Conservation (phyloP, 2,329 filamentous ascomycete genomes). For the Aulographum hederae region DNA sequence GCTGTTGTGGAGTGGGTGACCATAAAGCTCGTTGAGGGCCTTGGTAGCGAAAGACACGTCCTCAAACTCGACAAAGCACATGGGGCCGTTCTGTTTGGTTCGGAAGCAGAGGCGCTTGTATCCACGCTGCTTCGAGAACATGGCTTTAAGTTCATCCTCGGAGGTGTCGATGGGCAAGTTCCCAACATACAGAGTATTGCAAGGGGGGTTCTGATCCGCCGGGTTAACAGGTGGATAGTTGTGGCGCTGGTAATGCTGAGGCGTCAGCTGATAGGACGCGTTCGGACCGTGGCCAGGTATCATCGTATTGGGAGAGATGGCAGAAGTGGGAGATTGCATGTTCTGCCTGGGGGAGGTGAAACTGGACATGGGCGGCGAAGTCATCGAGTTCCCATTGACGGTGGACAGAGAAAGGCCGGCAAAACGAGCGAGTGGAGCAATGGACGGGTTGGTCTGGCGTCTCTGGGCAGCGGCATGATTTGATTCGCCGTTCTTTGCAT, state of each 20-base stretch:
- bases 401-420: constrained; percentile 50
- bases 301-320: constrained; percentile 13
- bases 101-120: constrained; percentile 93
- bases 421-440: constrained; percentile 39
- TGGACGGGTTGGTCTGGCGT: constrained; percentile 52
- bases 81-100: constrained; percentile 86
- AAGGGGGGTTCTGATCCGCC: constrained; percentile 89
- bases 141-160: constrained; percentile 83
- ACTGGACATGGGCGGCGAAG: constrained; percentile 35
- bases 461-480: constrained; percentile 18
- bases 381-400: constrained; percentile 17
- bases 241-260: constrained; percentile 39
- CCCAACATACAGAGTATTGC: constrained; percentile 96
- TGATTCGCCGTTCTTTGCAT: constrained; percentile 47
- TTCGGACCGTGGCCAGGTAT: constrained; percentile 22
- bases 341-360: constrained; percentile 31
- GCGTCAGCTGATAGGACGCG: constrained; percentile 36
- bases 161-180: constrained; percentile 85
- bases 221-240: constrained; percentile 79
- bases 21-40: constrained; percentile 76
- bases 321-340: constrained; percentile 29
- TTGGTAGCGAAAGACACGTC: constrained; percentile 85
- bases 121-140: constrained; percentile 84
- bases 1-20: constrained; percentile 72
- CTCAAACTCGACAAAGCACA: constrained; percentile 99